Percentiles rank a stretch among this genome's conserved stretches.
These are phyloP conservation scores for Taiwanofungus camphoratus DNA, from an alignment of 1,284 basidiomycete species.

Conservation along the genomic window DNA sequence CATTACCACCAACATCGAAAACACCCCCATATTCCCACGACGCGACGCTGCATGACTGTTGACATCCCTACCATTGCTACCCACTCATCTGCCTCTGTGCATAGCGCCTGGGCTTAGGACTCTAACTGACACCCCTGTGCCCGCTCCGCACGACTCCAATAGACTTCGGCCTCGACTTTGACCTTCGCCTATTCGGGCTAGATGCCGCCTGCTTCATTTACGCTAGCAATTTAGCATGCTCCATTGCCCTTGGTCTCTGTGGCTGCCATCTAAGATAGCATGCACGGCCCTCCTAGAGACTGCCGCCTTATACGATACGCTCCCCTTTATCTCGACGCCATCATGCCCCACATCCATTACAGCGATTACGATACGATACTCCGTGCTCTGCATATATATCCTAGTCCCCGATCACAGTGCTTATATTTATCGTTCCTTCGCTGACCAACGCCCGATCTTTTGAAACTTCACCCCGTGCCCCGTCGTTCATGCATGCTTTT, in stretches of 20 bases:
- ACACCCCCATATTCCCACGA: background rate
- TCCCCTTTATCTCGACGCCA: background rate
- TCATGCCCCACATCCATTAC: background rate
- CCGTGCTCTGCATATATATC: conserved; percentile 18
- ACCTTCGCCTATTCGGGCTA: background rate
- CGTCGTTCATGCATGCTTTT: too few species aligned
- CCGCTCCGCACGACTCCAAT: too few species aligned
- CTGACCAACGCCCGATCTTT: too few species aligned
- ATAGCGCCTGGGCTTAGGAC: too few species aligned
- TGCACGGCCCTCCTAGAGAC: background rate
- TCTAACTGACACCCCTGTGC: too few species aligned
- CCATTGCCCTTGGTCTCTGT: background rate
- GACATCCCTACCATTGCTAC: background rate
- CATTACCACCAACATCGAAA: background rate
- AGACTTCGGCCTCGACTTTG: too few species aligned
- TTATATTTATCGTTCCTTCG: conserved; percentile 13
- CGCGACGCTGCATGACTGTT: background rate
- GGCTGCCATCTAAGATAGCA: background rate
- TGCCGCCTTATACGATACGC: background rate
- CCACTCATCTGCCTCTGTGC: too few species aligned
- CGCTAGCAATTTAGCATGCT: background rate
- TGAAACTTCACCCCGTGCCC: too few species aligned
- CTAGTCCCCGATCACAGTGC: conserved; percentile 17
- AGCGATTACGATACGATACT: background rate
- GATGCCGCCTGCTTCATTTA: background rate